phyloP scores from a whole-genome alignment of 2,329 filamentous ascomycete species.

The Ascosphaera apis region DNA sequence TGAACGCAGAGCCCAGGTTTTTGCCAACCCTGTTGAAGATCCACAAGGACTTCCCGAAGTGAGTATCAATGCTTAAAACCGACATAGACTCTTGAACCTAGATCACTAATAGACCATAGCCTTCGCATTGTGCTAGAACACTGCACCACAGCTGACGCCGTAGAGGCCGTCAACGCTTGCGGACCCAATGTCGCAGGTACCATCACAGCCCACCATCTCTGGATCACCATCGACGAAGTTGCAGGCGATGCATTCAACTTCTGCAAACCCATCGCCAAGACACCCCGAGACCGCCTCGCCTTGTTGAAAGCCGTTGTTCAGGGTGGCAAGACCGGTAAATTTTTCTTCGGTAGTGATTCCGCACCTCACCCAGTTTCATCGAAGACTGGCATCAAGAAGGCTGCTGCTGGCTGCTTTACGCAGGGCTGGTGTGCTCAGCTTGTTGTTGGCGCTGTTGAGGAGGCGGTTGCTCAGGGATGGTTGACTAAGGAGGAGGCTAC shows the following conservation, averaged over 20 bases:
- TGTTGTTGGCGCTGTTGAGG: conserved; percentile 35
- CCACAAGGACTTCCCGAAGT: conserved; percentile 45
- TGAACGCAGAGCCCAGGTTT: conserved; percentile 55
- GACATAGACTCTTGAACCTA: background rate
- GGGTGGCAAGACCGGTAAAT: conserved; percentile 29
- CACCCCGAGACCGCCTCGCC: conserved; percentile 47
- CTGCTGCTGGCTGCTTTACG: conserved; percentile 37
- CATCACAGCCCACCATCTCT: conserved; percentile 73
- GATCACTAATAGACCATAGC: conserved; percentile 5
- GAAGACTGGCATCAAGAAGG: conserved; percentile 30
- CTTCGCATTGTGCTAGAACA: conserved; percentile 45
- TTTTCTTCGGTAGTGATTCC: conserved; percentile 46
- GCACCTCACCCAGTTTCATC: conserved; percentile 39
- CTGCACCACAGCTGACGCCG: conserved; percentile 62
- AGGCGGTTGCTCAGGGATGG: conserved; percentile 29
- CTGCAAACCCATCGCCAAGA: conserved; percentile 54
- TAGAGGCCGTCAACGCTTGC: conserved; percentile 54
- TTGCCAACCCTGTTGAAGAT: conserved; percentile 55
- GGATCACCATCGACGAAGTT: conserved; percentile 56
- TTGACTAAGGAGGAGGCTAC: conserved; percentile 31
- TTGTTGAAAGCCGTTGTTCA: conserved; percentile 36
- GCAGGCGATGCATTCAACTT: conserved; percentile 53
- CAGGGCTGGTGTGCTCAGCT: conserved; percentile 36
- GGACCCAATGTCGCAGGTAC: conserved; percentile 53
- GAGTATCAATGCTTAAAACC: background rate